Percentiles rank a stretch among this genome's conserved stretches.
Conservation (phyloP, 2,329 filamentous ascomycete genomes). For the Pseudogymnoascus sp. region DNA sequence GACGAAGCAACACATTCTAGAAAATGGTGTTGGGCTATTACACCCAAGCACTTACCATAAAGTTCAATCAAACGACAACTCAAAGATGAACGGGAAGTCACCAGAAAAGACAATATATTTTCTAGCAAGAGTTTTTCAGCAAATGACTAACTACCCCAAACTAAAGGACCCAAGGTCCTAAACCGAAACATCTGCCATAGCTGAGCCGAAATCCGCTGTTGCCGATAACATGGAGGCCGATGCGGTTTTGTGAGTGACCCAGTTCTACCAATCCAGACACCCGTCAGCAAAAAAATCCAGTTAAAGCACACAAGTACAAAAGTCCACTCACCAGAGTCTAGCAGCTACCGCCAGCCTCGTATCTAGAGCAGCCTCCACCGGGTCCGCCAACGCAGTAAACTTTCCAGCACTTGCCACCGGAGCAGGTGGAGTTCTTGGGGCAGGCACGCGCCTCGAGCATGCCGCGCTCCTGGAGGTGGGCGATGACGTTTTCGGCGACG, state of each 20-base stretch:
- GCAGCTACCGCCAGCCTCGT: not conserved
- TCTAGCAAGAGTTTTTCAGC: not conserved
- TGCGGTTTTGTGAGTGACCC: not conserved
- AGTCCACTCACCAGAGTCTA: not conserved
- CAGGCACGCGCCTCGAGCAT: not conserved
- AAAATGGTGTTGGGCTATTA: no score
- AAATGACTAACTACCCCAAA: not conserved
- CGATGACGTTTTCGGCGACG: no score
- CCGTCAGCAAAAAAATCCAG: not conserved
- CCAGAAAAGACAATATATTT: not conserved
- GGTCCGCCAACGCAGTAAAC: not conserved
- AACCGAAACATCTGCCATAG: not conserved
- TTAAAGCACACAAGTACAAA: not conserved
- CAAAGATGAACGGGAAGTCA: not conserved
- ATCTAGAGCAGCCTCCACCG: not conserved
- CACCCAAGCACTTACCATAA: no score
- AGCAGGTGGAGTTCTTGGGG: not conserved
- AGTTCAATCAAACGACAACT: no score
- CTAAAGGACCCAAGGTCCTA: not conserved
- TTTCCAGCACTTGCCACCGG: not conserved
- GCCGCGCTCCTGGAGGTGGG: not conserved
- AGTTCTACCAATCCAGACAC: not conserved
- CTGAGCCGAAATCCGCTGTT: not conserved
- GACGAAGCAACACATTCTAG: no score
- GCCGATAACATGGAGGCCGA: not conserved